A percentile compares a stretch with the other conserved stretches of the same genome.
Evolutionary conservation across 2,329 filamentous ascomycete species (phyloP).

Genomic region (Helicocarpus griseus): DNA sequence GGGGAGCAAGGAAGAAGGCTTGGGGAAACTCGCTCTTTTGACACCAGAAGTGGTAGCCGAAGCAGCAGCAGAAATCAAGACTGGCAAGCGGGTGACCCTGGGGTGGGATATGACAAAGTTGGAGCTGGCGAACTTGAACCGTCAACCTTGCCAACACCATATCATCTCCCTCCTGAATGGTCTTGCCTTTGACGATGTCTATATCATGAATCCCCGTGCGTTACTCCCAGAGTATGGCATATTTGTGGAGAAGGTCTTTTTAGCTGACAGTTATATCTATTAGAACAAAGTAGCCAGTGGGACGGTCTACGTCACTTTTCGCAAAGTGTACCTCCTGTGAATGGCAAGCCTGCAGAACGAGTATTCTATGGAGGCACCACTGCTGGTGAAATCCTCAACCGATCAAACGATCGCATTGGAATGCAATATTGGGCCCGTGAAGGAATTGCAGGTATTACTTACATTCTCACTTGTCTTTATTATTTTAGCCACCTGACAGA

Average conservation of each 20-base stretch:
- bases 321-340: constrained; percentile 26
- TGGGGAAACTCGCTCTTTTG: constrained; percentile 43
- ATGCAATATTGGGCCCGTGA: constrained; percentile 42
- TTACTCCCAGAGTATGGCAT: constrained; percentile 3
- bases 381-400: constrained; percentile 36
- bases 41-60: constrained; percentile 44
- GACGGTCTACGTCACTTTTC: constrained; percentile 44
- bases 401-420: constrained; percentile 37
- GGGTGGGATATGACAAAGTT: constrained; percentile 49
- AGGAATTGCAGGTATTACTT: constrained; percentile 33
- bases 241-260: constrained; percentile 6
- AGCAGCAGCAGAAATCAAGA: constrained; percentile 43
- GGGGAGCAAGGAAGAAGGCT: constrained; percentile 41
- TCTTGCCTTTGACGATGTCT: constrained; percentile 42
- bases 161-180: constrained; percentile 41
- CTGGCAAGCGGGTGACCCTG: constrained; percentile 43
- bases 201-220: constrained; percentile 41
- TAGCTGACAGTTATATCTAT: constrained; percentile 8
- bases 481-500: too few relatives aligned
- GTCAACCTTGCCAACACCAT: constrained; percentile 42
- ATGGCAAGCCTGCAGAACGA: constrained; percentile 22
- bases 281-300: constrained; percentile 43
- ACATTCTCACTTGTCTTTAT: neutral
- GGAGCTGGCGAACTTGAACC: constrained; percentile 45
- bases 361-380: constrained; percentile 43